Percentiles rank a stretch among this genome's conserved stretches.
These are phyloP conservation scores for Tetraselmis striata DNA, from an alignment of 139 green algal species.

Conservation along the genomic window DNA sequence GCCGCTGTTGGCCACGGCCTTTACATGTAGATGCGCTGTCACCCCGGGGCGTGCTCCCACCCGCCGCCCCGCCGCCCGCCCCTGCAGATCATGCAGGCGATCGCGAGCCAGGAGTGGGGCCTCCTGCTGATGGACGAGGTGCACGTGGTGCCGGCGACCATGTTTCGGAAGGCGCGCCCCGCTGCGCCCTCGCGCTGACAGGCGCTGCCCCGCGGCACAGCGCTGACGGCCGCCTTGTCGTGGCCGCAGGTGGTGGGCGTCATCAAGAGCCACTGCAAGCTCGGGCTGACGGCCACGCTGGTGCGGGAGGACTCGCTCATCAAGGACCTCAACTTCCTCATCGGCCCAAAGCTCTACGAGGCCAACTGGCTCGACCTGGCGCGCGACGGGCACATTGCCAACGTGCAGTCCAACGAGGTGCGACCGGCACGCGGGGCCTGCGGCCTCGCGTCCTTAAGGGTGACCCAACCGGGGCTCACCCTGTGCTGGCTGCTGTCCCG, in stretches of 20 bases:
- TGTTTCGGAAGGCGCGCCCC: slow-evolving; percentile 82
- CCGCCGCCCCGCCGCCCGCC: too few species aligned
- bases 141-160: slow-evolving; percentile 93
- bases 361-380: slow-evolving; percentile 99
- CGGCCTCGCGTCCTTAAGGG: neutral
- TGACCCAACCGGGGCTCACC: neutral
- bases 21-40: too few species aligned
- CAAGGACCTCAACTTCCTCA: slow-evolving; percentile 97
- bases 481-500: neutral
- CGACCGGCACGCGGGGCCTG: neutral
- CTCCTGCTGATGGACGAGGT: slow-evolving; percentile 97
- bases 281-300: slow-evolving; percentile 95
- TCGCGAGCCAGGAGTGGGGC: slow-evolving; percentile 86
- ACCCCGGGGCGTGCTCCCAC: too few species aligned
- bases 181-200: neutral
- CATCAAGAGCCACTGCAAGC: slow-evolving; percentile 93
- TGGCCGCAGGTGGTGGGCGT: slow-evolving; percentile 73
- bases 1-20: too few species aligned
- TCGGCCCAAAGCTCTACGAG: slow-evolving; percentile 98
- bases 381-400: slow-evolving; percentile 90
- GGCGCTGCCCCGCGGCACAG: slow-evolving; percentile 5
- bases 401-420: slow-evolving; percentile 92
- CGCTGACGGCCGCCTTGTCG: neutral
- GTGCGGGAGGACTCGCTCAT: slow-evolving; percentile 95
- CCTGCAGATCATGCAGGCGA: slow-evolving; percentile 59